These are phyloP conservation scores for Aspergillus hortae DNA, from an alignment of 2,329 filamentous ascomycete genomes.

Conservation along the genomic window DNA sequence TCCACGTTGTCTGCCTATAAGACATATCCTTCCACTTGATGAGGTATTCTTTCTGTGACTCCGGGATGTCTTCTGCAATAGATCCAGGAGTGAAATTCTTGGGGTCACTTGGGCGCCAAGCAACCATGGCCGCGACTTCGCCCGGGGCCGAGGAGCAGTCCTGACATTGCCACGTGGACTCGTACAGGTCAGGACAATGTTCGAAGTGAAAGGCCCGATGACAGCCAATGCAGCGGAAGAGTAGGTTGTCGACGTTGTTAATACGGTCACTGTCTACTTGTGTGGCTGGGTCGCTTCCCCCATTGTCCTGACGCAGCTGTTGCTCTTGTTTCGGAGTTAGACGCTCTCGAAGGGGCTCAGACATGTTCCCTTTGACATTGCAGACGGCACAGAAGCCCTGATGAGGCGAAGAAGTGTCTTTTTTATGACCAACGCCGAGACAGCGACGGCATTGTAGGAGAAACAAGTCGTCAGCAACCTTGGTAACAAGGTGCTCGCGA, in stretches of 20 bases:
- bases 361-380: conserved; percentile 62
- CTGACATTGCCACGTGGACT: conserved; percentile 65
- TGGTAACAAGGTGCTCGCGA: conserved; percentile 87
- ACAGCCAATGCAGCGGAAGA: conserved; percentile 80
- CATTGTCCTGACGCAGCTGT: conserved; percentile 73
- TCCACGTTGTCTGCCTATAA: conserved; percentile 81
- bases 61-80: conserved; percentile 55
- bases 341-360: conserved; percentile 67
- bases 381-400: conserved; percentile 72
- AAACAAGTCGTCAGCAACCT: conserved; percentile 71
- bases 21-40: conserved; percentile 82
- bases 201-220: conserved; percentile 78
- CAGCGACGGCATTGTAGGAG: conserved; percentile 89
- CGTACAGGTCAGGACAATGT: conserved; percentile 61
- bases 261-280: conserved; percentile 60
- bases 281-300: conserved; percentile 71
- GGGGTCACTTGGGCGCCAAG: conserved; percentile 73
- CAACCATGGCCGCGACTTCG: conserved; percentile 75
- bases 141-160: conserved; percentile 64
- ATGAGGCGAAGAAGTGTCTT: conserved; percentile 66
- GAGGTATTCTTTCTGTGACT: conserved; percentile 86
- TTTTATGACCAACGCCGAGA: conserved; percentile 64
- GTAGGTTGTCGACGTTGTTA: conserved; percentile 70
- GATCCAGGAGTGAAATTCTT: conserved; percentile 53
- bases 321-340: conserved; percentile 79